Base-by-base conservation (phyloP, 257 asterid species). In the Penstemon newberryi region DNA sequence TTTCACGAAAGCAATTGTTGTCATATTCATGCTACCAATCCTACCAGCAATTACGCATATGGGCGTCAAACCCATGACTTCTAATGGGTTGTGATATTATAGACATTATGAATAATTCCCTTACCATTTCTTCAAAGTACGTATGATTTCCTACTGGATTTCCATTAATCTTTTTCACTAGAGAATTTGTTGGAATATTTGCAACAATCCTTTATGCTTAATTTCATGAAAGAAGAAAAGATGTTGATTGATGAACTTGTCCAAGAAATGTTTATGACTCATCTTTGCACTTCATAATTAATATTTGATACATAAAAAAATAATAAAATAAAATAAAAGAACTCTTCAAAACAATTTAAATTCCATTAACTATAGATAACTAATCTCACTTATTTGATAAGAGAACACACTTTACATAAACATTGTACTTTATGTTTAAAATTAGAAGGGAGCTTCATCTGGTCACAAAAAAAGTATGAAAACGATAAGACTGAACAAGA, bases 131-230 rank as follows among this genome's bases (percentile, higher is more conserved):
- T 9, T 39, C 33, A 8, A 41, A 15, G 46, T 45, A n/a, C n/a
- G n/a, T n/a, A 61, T 75, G 71, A 40, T 63, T 41, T 75, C 75
- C 65, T 41, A 69, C 57, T 75, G 53, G 79, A 75, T 69, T 69
- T 63, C 78, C 78, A 67, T 15, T 10, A 10, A 6, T 12, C 6
- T 46, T 8, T 25, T 25, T 62, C 55, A 62, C 42, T 62, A 6
- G 39, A 42, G 39, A 15, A 40, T 41, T 71, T 18, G 56, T 56
- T 63, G 51, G 25, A 33, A 52, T 51, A 63, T 71, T 44, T 54
- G 44, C 64, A 15, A 46, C 39, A 39, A 46, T 57, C 67, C 51
- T 49, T 25, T 51, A 3, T 25, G 10, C 7, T 51, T 50, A 40
- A 7, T 46, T 3, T 47, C 42, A 33, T 37, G 25, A 36, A 45